Conservation (phyloP, 768 basidiomycete genomes). For the Rhizopogon vesiculosus region DNA sequence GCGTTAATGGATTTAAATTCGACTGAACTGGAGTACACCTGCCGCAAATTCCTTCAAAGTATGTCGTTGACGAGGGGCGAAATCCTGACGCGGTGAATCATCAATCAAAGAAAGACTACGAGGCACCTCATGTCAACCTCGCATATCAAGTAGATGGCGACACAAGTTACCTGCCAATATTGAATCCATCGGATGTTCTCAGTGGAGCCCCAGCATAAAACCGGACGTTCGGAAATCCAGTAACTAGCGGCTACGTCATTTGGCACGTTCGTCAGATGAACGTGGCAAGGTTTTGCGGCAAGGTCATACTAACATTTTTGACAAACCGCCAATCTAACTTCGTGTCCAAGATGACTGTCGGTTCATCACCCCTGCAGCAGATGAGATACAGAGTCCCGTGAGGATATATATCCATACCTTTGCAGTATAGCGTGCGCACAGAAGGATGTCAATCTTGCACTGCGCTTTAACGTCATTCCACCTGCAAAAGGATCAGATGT, state of each 20-base stretch:
- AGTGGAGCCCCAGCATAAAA: constrained; percentile 94
- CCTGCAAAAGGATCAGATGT: constrained; percentile 25
- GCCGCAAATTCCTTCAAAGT: constrained; percentile 91
- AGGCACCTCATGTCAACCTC: constrained; percentile 1
- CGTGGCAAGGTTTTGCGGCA: neutral
- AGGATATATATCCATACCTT: constrained; percentile 38
- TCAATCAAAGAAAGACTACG: constrained; percentile 77
- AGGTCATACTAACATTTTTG: constrained; percentile 55
- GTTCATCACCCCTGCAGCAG: constrained; percentile 70
- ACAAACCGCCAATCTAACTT: constrained; percentile 83
- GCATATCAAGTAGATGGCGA: neutral
- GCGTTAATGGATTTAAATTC: constrained; percentile 4
- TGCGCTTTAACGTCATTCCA: constrained; percentile 40
- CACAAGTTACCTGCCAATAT: constrained; percentile 69
- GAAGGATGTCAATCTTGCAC: constrained; percentile 61
- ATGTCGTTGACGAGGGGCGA: constrained; percentile 84
- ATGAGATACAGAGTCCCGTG: neutral
- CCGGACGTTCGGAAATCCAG: constrained; percentile 59
- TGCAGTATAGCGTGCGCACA: constrained; percentile 83
- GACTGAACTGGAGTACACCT: constrained; percentile 8
- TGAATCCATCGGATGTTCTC: constrained; percentile 84
- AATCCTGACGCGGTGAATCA: constrained; percentile 77
- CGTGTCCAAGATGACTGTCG: constrained; percentile 80
- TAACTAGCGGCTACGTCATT: constrained; percentile 59
- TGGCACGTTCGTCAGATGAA: neutral